Percentiles rank a stretch among this genome's conserved stretches.
Evolutionary conservation across 2,329 filamentous ascomycete species (phyloP).

Genomic region (Elsinoe perseae): DNA sequence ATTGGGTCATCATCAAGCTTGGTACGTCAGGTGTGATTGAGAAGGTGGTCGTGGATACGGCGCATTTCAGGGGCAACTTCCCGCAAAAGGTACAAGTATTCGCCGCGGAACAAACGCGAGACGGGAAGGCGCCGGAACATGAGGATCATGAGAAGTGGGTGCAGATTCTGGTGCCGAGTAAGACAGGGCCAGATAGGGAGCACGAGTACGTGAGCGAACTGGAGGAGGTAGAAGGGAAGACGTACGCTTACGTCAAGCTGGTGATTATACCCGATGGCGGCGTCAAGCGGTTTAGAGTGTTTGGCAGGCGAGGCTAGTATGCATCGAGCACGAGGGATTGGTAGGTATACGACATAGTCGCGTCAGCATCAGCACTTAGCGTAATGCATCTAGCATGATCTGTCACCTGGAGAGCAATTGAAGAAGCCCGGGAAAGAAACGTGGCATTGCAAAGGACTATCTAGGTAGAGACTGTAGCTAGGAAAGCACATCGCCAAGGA

Average conservation of each 20-base stretch:
- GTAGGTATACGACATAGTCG: too few species aligned
- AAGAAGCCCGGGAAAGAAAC: not conserved
- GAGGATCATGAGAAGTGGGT: slow-evolving; percentile 54
- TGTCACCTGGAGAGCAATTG: too few species aligned
- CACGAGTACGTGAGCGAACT: slow-evolving; percentile 51
- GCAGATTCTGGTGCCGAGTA: slow-evolving; percentile 58
- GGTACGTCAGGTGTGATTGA: slow-evolving; percentile 59
- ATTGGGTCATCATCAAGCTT: slow-evolving; percentile 73
- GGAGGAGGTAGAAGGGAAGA: slow-evolving; percentile 45
- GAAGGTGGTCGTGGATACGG: slow-evolving; percentile 67
- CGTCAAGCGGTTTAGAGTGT: slow-evolving; percentile 76
- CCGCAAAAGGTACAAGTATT: slow-evolving; percentile 65
- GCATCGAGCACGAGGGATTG: too few species aligned
- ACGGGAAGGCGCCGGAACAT: slow-evolving; percentile 50
- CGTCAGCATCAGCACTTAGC: too few species aligned
- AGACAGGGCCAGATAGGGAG: slow-evolving; percentile 64
- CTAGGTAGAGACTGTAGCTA: not conserved
- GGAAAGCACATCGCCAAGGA: not conserved
- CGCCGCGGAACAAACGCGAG: slow-evolving; percentile 47
- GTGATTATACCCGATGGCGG: slow-evolving; percentile 91
- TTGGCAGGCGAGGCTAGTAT: slow-evolving; percentile 52
- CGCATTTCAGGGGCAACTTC: slow-evolving; percentile 77
- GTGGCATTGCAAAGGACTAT: not conserved
- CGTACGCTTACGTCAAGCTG: slow-evolving; percentile 78
- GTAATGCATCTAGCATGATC: too few species aligned